Evolutionary conservation across 768 basidiomycete species (phyloP), one percentile per base, ranked within the genome.

Genomic region (Hortiboletus flavorubellus): DNA sequence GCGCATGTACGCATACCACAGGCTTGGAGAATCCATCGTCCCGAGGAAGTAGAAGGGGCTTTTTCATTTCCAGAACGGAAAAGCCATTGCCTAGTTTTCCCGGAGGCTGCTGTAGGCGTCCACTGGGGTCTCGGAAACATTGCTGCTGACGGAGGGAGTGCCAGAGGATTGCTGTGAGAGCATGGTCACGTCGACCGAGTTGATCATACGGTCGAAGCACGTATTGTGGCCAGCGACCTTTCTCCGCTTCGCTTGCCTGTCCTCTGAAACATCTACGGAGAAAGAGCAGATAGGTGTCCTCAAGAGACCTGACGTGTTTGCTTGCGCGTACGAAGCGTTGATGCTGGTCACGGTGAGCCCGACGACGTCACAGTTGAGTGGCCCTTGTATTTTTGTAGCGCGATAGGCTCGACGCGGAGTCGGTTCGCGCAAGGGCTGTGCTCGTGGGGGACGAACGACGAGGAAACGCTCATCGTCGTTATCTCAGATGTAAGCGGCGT

Each of bases 171-270:
- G n/a, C 75, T 74, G 42, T 51, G 70, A 61, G 58, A 71, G 65
- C 39, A 73, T 65, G n/a, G 71, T 58, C 21, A 21, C 21, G 51
- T 80, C 76, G 73, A 87, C 81, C 3, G 79, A 75, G 48, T 81
- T 76, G 31, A 89, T 70, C 87, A 90, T 89, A 42, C 75, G 75
- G 66, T 89, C 87, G 60, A 82, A 87, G 38, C 80, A 79, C 34
- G 76, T 66, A 59, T 89, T 89, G 46, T 84, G 69, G 8, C 78
- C 78, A 37, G 61, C 67, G n/a, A 70, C 72, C 60, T 73, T 80
- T 26, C 75, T 76, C 18, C 82, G 79, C 59, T 84, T 88, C n/a
- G 64, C 50, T 31, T 64, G 59, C 26, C 43, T 55, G 35, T 35
- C 34, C 5, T 59, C 54, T 45, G 56, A 37, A 8, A 45, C 30